Base-by-base conservation (phyloP, 1,284 basidiomycete genomes). In the Moniliella sp. region DNA sequence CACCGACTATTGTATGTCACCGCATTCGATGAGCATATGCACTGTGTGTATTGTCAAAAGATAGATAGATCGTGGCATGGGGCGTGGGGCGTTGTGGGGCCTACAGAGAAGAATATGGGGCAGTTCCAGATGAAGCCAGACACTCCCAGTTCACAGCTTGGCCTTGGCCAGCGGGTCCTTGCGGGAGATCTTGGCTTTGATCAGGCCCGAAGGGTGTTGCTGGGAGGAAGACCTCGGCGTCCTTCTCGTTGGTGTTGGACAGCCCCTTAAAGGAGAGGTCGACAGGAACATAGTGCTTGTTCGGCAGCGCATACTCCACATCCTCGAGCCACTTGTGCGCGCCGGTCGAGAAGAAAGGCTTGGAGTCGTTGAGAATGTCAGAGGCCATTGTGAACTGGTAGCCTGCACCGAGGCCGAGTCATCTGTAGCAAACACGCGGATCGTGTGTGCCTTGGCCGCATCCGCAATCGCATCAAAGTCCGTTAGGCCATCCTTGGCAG, bases 341-440 rank as follows among this genome's bases (percentile, higher is more conserved):
- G 4, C 61, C 61, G 14, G n/a, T n/a, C n/a, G n/a, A n/a, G n/a
- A n/a, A n/a, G n/a, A n/a, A n/a, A n/a, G n/a, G n/a, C n/a, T 18
- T 18, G 4, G 40, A 31, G 15, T 49, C 47, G 31, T 31, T 34
- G 13, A 58, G 39, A 40, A 91, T 69, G 4, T 68, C 67, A 45
- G 77, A 70, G 1, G 70, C 78, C 73, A 91, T 91, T 62, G 77
- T 78, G 70, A 76, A 91, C 36, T 66, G 28, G 82, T 88, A 9
- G 83, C 82, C 70, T 88, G 83, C 4, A 94, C 86, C 48, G 75
- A 78, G 5, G 80, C 82, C 51, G 79, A 83, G 55, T 84, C 75
- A 48, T 93, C 81, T 16, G 66, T 64, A 1, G 83, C 80, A 57
- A 93, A 94, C 2, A 75, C 65, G 41, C 80, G 73, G 17, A 93